phyloP scores from a whole-genome alignment of 2,329 filamentous ascomycete species.

The Sclerotinia subarctica region DNA sequence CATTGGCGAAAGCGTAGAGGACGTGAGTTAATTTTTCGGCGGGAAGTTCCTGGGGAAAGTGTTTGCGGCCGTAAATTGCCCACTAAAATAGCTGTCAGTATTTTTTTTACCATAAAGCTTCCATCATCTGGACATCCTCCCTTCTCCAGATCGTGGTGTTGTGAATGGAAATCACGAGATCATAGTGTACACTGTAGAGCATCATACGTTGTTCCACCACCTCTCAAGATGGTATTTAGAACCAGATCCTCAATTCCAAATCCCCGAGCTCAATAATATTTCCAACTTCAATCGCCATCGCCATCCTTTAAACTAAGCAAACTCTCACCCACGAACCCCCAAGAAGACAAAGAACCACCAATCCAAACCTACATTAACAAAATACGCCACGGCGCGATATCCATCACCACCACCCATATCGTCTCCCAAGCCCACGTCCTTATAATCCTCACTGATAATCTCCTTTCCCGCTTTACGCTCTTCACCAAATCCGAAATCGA shows the following conservation, averaged over 20 bases:
- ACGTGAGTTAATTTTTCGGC: constrained; percentile 81
- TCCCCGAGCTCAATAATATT: too few species aligned
- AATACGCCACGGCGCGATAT: constrained; percentile 65
- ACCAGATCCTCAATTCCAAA: too few species aligned
- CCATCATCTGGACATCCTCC: not conserved
- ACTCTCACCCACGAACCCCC: not conserved
- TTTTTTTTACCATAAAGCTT: not conserved
- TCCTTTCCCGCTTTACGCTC: not conserved
- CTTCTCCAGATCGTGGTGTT: not conserved
- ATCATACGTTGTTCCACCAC: not conserved
- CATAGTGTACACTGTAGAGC: constrained; percentile 12
- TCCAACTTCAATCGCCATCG: not conserved
- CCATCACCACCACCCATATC: constrained; percentile 37
- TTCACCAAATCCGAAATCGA: not conserved
- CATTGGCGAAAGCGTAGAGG: constrained; percentile 87
- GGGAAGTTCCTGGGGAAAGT: constrained; percentile 81
- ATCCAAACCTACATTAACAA: constrained; percentile 18
- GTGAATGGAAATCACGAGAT: not conserved
- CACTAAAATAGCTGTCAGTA: constrained; percentile 34
- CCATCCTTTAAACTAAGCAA: too few species aligned
- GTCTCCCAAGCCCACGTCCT: not conserved
- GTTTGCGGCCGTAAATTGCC: constrained; percentile 84
- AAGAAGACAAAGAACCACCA: constrained; percentile 51
- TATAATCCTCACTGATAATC: not conserved
- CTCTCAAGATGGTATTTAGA: not conserved